Conservation (phyloP, 2,329 filamentous ascomycete genomes). For the Plenodomus lindquistii region DNA sequence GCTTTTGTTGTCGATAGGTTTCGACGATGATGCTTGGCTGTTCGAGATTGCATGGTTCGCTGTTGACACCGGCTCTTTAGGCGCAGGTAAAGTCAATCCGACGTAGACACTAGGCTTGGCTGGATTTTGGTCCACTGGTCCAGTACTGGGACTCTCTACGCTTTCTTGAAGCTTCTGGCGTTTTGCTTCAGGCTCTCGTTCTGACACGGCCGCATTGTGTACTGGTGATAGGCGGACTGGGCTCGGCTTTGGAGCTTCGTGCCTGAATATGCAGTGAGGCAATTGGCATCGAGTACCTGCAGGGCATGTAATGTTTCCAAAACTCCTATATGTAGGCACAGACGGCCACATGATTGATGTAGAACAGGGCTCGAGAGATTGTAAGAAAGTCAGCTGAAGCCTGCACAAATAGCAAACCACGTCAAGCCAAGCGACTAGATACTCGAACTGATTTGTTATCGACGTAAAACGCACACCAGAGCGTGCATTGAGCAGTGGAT, state of each 20-base stretch:
- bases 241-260: constrained; percentile 42
- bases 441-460: background rate
- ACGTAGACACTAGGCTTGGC: constrained; percentile 24
- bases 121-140: background rate
- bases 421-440: background rate
- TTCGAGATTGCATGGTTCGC: constrained; percentile 8
- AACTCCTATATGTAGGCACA: constrained; percentile 27
- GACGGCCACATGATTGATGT: constrained; percentile 35
- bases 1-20: constrained; percentile 6
- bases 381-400: background rate
- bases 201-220: constrained; percentile 1
- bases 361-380: background rate
- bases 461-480: background rate
- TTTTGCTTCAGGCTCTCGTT: constrained; percentile 27
- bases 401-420: background rate
- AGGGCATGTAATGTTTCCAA: constrained; percentile 52
- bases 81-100: constrained; percentile 26
- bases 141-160: constrained; percentile 9
- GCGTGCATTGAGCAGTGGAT: background rate
- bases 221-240: constrained; percentile 2
- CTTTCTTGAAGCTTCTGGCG: constrained; percentile 35
- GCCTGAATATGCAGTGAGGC: constrained; percentile 62
- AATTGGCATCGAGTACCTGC: constrained; percentile 54
- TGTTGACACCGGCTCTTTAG: constrained; percentile 2
- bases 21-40: constrained; percentile 1